A percentile compares a stretch with the other conserved stretches of the same genome.
Conservation (phyloP, 1,139 yeast species). For the Suhomyces yuchorum region DNA sequence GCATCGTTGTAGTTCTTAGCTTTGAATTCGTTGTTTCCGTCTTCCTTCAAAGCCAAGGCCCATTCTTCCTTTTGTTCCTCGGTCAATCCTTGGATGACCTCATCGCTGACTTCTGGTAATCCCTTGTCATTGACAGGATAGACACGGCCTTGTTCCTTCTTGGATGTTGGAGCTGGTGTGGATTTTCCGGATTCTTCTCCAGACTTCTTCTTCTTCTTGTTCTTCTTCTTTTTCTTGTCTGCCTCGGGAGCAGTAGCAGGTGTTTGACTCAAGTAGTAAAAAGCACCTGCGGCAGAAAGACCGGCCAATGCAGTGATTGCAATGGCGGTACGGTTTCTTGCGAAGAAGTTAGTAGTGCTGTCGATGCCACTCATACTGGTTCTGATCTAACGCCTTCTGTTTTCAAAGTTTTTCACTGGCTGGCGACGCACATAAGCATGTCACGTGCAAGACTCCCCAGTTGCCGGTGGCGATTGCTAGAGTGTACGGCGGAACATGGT, state of each 20-base stretch:
- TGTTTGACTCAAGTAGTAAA: conserved; percentile 36
- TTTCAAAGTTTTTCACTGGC: conserved; percentile 24
- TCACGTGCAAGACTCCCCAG: conserved; percentile 4
- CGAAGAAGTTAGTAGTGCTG: conserved; percentile 40
- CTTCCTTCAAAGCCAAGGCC: conserved; percentile 81
- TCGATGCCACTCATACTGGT: conserved; percentile 13
- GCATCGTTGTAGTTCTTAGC: conserved; percentile 71
- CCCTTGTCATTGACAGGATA: conserved; percentile 57
- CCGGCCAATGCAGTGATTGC: conserved; percentile 63
- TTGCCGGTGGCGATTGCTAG: conserved; percentile 5
- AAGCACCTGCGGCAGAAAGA: conserved; percentile 62
- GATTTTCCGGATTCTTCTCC: conserved; percentile 20
- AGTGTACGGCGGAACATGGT: too few species aligned
- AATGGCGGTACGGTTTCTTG: conserved; percentile 61
- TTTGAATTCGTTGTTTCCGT: conserved; percentile 83
- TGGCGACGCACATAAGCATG: conserved; percentile 1
- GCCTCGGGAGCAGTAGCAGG: conserved; percentile 18
- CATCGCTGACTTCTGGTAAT: conserved; percentile 56
- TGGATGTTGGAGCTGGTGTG: conserved; percentile 17
- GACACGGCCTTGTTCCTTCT: conserved; percentile 21
- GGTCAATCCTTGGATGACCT: conserved; percentile 47
- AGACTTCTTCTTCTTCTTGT: conserved; percentile 39
- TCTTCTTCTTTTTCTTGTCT: conserved; percentile 41
- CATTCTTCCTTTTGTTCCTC: conserved; percentile 63
- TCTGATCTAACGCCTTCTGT: conserved; percentile 11